Evolutionary conservation across 2,329 filamentous ascomycete species (phyloP).

Genomic region (Talaromyces sp.): DNA sequence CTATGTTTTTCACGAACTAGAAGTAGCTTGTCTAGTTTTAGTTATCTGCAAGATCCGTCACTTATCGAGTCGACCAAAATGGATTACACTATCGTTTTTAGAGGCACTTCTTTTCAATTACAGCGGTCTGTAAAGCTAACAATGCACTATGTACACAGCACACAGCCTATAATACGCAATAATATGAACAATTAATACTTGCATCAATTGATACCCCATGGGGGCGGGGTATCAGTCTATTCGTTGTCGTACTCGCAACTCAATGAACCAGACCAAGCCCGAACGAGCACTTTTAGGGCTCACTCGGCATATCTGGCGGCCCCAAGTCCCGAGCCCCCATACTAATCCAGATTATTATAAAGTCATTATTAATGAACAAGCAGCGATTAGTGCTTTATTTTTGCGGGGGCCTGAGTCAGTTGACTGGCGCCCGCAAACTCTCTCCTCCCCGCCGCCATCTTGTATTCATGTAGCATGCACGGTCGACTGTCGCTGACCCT

Average conservation of each 20-base stretch:
- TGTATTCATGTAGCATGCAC: background rate
- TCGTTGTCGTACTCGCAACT: too few relatives aligned
- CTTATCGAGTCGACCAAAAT: too few relatives aligned
- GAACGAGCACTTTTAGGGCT: background rate
- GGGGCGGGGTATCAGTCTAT: background rate
- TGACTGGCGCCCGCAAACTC: background rate
- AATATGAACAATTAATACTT: background rate
- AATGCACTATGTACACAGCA: background rate
- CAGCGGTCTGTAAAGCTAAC: background rate
- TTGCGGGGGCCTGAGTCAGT: background rate
- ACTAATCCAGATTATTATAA: background rate
- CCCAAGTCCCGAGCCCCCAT: background rate
- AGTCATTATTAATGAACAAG: background rate
- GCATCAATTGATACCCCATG: background rate
- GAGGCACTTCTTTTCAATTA: too few relatives aligned
- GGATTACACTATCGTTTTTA: too few relatives aligned
- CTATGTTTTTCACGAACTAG: too few relatives aligned
- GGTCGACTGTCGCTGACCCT: background rate
- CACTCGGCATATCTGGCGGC: background rate
- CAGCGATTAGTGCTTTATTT: background rate
- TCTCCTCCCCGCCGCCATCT: background rate
- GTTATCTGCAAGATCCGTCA: too few relatives aligned
- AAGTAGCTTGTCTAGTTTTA: too few relatives aligned
- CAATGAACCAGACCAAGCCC: too few relatives aligned
- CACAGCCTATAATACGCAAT: background rate